Conservation (phyloP, 257 asterid genomes). For the Petunia secreta region DNA sequence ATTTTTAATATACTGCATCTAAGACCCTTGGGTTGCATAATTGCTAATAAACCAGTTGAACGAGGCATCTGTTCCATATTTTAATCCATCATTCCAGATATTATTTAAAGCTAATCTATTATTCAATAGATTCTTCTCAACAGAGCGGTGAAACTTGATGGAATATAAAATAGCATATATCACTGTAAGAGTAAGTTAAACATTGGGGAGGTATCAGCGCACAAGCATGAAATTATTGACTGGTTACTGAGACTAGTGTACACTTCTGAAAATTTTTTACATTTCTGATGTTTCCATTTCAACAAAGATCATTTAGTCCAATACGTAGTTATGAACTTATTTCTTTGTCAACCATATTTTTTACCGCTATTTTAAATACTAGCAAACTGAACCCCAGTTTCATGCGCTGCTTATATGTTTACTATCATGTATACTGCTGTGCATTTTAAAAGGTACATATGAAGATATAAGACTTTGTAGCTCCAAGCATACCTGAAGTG, state of each 20-base stretch:
- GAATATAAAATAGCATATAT: constrained; percentile 6
- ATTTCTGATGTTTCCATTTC: constrained; percentile 19
- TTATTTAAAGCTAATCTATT: background rate
- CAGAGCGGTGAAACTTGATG: no score
- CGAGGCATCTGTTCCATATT: constrained; percentile 12
- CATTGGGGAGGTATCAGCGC: background rate
- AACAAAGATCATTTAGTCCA: background rate
- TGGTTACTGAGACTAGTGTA: background rate
- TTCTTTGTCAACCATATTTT: constrained; percentile 7
- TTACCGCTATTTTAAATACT: background rate
- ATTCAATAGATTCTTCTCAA: background rate
- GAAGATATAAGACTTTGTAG: background rate
- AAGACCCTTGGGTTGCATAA: constrained; percentile 7
- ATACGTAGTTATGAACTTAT: constrained; percentile 8
- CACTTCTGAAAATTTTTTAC: background rate
- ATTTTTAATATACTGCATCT: background rate
- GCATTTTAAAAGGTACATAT: background rate
- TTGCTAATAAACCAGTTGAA: background rate
- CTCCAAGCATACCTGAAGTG: constrained; percentile 70
- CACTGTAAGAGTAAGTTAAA: constrained; percentile 19
- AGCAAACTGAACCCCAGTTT: constrained; percentile 5
- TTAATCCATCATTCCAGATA: constrained; percentile 7
- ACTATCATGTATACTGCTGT: constrained; percentile 4
- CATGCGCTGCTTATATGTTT: background rate
- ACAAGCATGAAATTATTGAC: background rate